These are phyloP conservation scores for Diphasiastrum complanatum DNA, from an alignment of 83 land plant species.

Conservation along the genomic window DNA sequence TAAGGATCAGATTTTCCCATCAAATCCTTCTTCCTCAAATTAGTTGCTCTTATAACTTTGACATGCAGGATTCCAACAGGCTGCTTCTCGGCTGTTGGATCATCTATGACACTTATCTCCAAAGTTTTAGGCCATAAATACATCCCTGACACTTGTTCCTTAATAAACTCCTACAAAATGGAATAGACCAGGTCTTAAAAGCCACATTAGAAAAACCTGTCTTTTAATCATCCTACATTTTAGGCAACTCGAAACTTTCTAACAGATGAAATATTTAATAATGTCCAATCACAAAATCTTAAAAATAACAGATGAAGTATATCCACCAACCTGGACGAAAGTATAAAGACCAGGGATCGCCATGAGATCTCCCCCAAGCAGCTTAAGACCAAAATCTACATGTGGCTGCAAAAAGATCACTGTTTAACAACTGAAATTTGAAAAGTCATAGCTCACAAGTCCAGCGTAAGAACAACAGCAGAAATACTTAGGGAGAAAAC, in stretches of 20 bases:
- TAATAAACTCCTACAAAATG: slow-evolving; percentile 38
- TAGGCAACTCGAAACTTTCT: not conserved
- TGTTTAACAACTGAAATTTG: not conserved
- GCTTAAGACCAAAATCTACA: slow-evolving; percentile 72
- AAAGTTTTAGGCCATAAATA: slow-evolving; percentile 64
- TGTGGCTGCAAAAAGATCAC: slow-evolving; percentile 47
- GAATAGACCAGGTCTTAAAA: not conserved
- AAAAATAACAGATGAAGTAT: not conserved
- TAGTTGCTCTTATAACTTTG: slow-evolving; percentile 43
- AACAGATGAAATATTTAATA: not conserved
- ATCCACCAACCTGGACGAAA: slow-evolving; percentile 52
- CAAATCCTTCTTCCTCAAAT: slow-evolving; percentile 51
- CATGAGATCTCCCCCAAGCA: slow-evolving; percentile 70
- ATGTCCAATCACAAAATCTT: not conserved
- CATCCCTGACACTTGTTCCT: slow-evolving; percentile 41
- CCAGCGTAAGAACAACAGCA: too few relatives aligned
- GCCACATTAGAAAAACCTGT: not conserved
- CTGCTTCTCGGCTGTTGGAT: slow-evolving; percentile 46
- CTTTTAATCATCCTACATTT: not conserved
- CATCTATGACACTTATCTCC: slow-evolving; percentile 50
- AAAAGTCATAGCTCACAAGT: too few relatives aligned
- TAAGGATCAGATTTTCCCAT: slow-evolving; percentile 72
- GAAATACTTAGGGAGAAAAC: too few relatives aligned
- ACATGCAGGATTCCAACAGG: slow-evolving; percentile 67
- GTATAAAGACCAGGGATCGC: slow-evolving; percentile 70